Percentiles rank a stretch among this genome's conserved stretches.
Conservation (phyloP, 2,329 filamentous ascomycete genomes). For the Beauveria sp. region DNA sequence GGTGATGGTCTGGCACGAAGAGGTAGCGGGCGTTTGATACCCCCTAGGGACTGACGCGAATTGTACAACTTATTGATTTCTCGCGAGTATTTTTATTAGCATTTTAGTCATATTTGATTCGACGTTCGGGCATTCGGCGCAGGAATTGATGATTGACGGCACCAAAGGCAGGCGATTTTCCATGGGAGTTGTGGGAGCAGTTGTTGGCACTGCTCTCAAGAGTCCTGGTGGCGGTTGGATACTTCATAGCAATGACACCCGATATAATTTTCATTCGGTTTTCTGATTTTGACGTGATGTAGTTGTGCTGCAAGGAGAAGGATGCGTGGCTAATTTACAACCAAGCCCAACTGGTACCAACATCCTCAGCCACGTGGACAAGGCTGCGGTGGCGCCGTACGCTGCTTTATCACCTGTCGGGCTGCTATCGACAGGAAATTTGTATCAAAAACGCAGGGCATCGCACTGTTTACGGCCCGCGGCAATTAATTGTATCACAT, state of each 20-base stretch:
- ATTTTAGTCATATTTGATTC: background rate
- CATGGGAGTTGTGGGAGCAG: background rate
- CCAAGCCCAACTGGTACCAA: background rate
- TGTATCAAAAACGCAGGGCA: too few relatives aligned
- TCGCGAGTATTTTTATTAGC: background rate
- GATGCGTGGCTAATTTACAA: background rate
- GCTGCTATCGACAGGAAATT: background rate
- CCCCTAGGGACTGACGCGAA: background rate
- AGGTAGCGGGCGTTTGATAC: background rate
- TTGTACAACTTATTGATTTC: slow-evolving; percentile 4
- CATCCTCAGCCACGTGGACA: background rate
- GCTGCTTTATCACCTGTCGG: background rate
- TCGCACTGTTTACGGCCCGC: too few relatives aligned
- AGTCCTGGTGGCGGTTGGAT: background rate
- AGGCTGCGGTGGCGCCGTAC: background rate
- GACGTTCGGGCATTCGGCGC: background rate
- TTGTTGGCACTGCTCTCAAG: background rate
- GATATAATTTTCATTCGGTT: background rate
- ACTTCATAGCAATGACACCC: slow-evolving; percentile 12
- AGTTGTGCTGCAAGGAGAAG: background rate
- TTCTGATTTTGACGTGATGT: background rate
- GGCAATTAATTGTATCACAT: too few relatives aligned
- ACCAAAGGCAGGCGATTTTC: background rate
- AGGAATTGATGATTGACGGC: background rate
- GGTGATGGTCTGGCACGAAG: background rate